Evolutionary conservation across 495 filamentous ascomycete genomes (phyloP).

Genomic region (Cryomyces minteri): DNA sequence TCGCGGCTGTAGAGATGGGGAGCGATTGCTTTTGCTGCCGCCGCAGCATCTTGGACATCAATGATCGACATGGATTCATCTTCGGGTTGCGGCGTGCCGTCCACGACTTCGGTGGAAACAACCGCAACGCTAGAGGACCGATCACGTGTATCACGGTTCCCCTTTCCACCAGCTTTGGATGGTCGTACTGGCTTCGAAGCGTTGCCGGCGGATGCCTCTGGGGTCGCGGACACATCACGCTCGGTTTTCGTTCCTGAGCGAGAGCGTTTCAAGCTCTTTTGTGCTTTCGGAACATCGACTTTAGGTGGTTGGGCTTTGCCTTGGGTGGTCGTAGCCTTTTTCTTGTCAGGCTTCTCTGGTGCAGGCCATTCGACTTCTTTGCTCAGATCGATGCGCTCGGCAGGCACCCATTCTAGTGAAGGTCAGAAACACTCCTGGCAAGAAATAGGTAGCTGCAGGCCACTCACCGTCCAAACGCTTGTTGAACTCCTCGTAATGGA

Average conservation of each 20-base stretch:
- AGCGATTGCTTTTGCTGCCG: conserved; percentile 29
- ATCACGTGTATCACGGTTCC: conserved; percentile 29
- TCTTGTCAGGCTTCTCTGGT: conserved; percentile 52
- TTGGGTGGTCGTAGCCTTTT: conserved; percentile 27
- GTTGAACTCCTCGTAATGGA: conserved; percentile 98
- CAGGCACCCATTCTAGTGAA: conserved; percentile 59
- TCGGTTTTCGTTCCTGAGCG: conserved; percentile 25
- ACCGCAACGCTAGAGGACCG: conserved; percentile 24
- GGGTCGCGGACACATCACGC: conserved; percentile 39
- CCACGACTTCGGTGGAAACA: conserved; percentile 25
- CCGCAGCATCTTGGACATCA: conserved; percentile 43
- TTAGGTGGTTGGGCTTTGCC: conserved; percentile 21
- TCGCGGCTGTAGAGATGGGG: conserved; percentile 51
- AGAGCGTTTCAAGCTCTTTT: conserved; percentile 38
- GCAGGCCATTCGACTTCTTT: conserved; percentile 62
- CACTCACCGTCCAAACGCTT: conserved; percentile 70
- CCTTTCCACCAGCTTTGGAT: conserved; percentile 43
- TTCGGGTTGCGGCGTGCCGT: conserved; percentile 35
- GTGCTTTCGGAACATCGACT: conserved; percentile 24
- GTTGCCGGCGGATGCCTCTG: conserved; percentile 27
- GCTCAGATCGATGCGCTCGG: conserved; percentile 61
- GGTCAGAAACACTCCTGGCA: not conserved
- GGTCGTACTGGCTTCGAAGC: conserved; percentile 33
- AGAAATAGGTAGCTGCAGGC: not conserved
- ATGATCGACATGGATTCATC: conserved; percentile 40